Base-by-base conservation (phyloP, 306 rosid species). In the Casuarina glauca region DNA sequence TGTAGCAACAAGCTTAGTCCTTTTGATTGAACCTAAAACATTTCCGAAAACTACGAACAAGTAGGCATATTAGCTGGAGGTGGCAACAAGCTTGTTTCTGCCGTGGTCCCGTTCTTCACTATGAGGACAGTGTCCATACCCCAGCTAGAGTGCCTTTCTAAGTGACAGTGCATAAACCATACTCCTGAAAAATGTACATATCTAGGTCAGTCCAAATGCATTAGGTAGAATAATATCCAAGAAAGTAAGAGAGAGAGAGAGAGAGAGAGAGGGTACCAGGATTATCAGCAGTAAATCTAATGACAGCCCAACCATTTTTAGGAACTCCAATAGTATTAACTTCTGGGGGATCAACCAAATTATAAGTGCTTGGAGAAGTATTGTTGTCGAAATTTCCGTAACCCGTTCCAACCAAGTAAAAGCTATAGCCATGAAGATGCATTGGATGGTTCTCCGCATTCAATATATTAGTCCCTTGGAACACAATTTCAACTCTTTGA, bases 261-360 rank as follows among this genome's bases (percentile, higher is more conserved):
- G 32, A 26, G 32, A 26, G 32, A 26, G 32, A 26, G 32, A 26
- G 32, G 1, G 0, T 19, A 53, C 60, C 89, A 0, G 89, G 89
- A 66, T 86, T 86, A 49, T 82, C 44, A 12, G 89, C 89, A 2
- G 48, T 12, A 35, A 86, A 86, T 80, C 89, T 76, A 39, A 86
- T 77, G 4, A 84, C 63, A 4, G 69, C 17, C 89, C 89, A 86
- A 32, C 87, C 89, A 57, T 69, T 83, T 52, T 48, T 83, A 26
- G 32, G 32, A 26, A 26, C 32, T 26, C 32, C 32, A 26, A 26
- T 26, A 26, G 32, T 26, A 26, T 83, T 83, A 0, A 60, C 63
- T 51, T 52, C 61, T 1, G 83, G 86, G 17, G 86, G 86, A 70
- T 83, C 83, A 45, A 61, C 45, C 74, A 83, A 79, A 49, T 83